Evolutionary conservation across 2,329 filamentous ascomycete species (phyloP), one percentile per base, ranked within the genome.

Genomic region (Aspergillus sp.): DNA sequence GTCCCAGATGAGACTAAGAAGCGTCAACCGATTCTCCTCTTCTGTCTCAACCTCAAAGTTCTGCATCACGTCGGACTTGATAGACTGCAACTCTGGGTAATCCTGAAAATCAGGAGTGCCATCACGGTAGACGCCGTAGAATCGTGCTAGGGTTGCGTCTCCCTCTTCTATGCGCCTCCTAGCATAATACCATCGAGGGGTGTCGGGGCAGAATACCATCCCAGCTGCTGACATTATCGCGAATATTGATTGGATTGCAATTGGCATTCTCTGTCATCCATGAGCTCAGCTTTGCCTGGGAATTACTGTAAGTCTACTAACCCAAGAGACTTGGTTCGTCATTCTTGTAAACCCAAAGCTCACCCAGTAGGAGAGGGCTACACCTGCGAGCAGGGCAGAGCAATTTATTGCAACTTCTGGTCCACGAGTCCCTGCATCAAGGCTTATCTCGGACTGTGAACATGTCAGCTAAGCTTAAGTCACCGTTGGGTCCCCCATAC

Each of bases 181-280:
- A 35, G 62, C 60, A 44, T 69, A 69, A 50, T 69, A 69, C 66
- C 65, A 70, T 47, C 65, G 53, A 10, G 67, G 67, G 1, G 65
- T 68, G 36, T 69, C 65, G 1, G 67, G 68, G 3, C 64, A 53
- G 30, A 57, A 52, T 2, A 60, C 54, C 46, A 69, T 58, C 4
- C 59, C 36, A 13, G 47, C 46, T 1, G 57, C 60, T 2, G 67
- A 66, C 13, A 68, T 54, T 30, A 67, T 59, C 1, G 63, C 62
- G 48, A 71, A 69, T 53, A 65, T 55, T 11, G 51, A 49, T 53
- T 71, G 68, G 17, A 70, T 54, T 6, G 62, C 65, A 20, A 71
- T 58, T 36, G 33, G 33, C 33, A 36, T 36, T 36, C 33, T 36
- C 33, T 36, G 33, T 36, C 33, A 36, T 36, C 7, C 22, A 4